phyloP scores from a whole-genome alignment of 2,329 filamentous ascomycete genomes.

The Epichloe baconii region DNA sequence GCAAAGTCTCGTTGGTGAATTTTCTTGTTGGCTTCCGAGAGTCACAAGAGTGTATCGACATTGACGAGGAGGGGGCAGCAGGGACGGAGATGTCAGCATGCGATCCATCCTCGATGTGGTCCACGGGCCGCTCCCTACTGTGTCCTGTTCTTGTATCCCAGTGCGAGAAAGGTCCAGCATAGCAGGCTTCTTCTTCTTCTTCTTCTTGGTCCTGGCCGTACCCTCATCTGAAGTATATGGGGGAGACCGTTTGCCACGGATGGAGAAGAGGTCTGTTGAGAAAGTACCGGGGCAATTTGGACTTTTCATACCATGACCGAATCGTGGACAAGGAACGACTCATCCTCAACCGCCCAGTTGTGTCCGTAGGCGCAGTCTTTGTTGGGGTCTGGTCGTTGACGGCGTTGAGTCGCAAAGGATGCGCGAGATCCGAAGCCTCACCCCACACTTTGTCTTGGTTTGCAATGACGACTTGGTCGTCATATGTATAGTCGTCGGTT shows the following conservation, averaged over 20 bases:
- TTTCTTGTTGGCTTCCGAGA: slow-evolving; percentile 19
- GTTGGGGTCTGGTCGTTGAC: slow-evolving; percentile 1
- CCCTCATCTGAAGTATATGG: slow-evolving; percentile 30
- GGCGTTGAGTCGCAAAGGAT: slow-evolving; percentile 10
- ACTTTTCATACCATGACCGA: slow-evolving; percentile 42
- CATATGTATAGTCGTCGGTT: slow-evolving; percentile 6
- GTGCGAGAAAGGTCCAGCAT: slow-evolving; percentile 34
- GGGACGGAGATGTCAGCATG: slow-evolving; percentile 28
- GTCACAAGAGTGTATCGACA: slow-evolving; percentile 12
- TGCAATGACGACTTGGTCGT: slow-evolving; percentile 12
- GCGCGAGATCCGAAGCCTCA: slow-evolving; percentile 33
- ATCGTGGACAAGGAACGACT: slow-evolving; percentile 42
- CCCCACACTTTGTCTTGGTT: slow-evolving; percentile 23
- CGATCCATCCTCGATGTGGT: slow-evolving; percentile 23
- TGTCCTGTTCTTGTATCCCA: not conserved
- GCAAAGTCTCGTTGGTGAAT: slow-evolving; percentile 24
- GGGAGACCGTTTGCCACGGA: slow-evolving; percentile 44
- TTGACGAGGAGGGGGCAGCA: slow-evolving; percentile 24
- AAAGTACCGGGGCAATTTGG: slow-evolving; percentile 41
- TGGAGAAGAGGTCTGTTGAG: slow-evolving; percentile 45
- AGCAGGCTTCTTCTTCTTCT: slow-evolving; percentile 36
- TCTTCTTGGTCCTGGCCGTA: slow-evolving; percentile 17
- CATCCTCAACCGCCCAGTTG: slow-evolving; percentile 30
- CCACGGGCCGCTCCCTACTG: not conserved
- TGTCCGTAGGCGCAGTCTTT: slow-evolving; percentile 22